A percentile compares a stretch with the other conserved stretches of the same genome.
Conservation (phyloP, 2,329 filamentous ascomycete species). For the Rhynchosporium graminicola region DNA sequence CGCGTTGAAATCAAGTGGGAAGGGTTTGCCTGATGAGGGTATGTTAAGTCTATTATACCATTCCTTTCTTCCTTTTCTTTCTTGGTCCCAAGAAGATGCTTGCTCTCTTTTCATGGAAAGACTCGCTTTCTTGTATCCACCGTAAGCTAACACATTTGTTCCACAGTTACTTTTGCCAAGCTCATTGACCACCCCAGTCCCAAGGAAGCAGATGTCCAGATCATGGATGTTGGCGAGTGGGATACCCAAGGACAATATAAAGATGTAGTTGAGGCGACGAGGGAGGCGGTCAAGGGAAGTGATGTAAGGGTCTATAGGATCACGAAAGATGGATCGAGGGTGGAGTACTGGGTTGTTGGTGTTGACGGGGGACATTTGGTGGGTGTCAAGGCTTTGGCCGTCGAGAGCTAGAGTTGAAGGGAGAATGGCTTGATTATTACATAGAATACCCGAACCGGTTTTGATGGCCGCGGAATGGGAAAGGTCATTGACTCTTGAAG, state of each 20-base stretch:
- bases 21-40: constrained; percentile 63
- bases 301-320: constrained; percentile 78
- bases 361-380: constrained; percentile 65
- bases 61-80: constrained; percentile 15
- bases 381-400: constrained; percentile 74
- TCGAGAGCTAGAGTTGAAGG: constrained; percentile 61
- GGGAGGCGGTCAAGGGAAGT: constrained; percentile 58
- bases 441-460: background rate
- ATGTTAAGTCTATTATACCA: constrained; percentile 36
- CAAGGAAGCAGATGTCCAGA: constrained; percentile 59
- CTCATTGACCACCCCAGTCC: constrained; percentile 62
- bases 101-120: background rate
- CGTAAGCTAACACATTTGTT: too few relatives aligned
- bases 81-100: background rate
- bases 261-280: constrained; percentile 68
- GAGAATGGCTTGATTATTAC: background rate
- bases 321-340: constrained; percentile 59
- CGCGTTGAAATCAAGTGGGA: constrained; percentile 59
- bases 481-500: too few relatives aligned
- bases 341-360: constrained; percentile 79
- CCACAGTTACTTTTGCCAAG: constrained; percentile 66
- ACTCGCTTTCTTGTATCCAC: too few relatives aligned
- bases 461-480: too few relatives aligned
- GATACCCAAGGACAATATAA: constrained; percentile 71
- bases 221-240: constrained; percentile 70